Percentiles rank a stretch among this genome's conserved stretches.
Evolutionary conservation across 1,139 yeast species (phyloP).

Genomic region (Pneumocystis oryctolagi): DNA sequence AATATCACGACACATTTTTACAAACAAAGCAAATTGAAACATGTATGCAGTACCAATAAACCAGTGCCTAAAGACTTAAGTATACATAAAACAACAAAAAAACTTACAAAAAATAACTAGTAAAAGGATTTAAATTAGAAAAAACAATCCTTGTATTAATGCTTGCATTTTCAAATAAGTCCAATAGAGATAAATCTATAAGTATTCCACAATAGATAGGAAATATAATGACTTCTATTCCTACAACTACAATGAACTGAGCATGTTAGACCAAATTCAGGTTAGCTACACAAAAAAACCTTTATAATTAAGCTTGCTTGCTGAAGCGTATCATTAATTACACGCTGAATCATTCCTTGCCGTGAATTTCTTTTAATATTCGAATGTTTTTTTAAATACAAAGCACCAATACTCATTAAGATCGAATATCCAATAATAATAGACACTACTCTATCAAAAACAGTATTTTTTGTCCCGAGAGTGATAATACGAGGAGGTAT

Average conservation of each 20-base stretch:
- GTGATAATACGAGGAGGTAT: neutral
- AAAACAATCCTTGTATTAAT: slow-evolving; percentile 8
- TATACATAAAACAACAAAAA: slow-evolving; percentile 16
- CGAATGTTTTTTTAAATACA: slow-evolving; percentile 12
- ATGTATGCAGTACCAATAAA: slow-evolving; percentile 66
- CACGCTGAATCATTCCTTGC: slow-evolving; percentile 13
- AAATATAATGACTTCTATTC: slow-evolving; percentile 65
- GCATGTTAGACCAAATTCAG: neutral
- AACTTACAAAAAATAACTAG: slow-evolving; percentile 15
- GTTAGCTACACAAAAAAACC: slow-evolving; percentile 21
- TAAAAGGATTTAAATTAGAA: neutral
- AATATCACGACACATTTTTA: slow-evolving; percentile 66
- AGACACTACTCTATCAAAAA: neutral
- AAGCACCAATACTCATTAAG: slow-evolving; percentile 11
- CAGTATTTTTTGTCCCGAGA: neutral
- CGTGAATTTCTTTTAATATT: slow-evolving; percentile 6
- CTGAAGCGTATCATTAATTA: slow-evolving; percentile 12
- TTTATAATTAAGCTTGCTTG: slow-evolving; percentile 46
- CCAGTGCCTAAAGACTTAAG: slow-evolving; percentile 40
- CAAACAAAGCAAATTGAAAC: slow-evolving; percentile 74
- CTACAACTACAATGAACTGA: slow-evolving; percentile 44
- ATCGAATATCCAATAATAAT: slow-evolving; percentile 13
- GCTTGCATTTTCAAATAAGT: slow-evolving; percentile 20
- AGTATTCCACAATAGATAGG: slow-evolving; percentile 79
- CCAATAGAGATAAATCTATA: slow-evolving; percentile 41